Conservation (phyloP, 345 rosid species). For the Adansonia digitata region DNA sequence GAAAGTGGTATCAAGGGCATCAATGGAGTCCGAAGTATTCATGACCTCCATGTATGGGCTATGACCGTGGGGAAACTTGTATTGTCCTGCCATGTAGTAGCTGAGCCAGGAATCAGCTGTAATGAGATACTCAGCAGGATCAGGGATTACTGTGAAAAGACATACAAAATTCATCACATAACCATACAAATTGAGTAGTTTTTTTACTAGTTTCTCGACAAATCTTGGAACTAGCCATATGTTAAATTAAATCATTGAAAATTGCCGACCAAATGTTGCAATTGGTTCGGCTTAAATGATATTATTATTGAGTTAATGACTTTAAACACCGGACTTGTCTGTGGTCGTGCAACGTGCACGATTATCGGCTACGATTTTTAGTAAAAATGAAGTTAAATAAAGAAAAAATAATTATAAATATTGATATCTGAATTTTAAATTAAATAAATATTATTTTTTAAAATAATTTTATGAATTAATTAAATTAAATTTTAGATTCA, state of each 20-base stretch:
- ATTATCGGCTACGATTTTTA: background rate
- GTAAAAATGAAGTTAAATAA: too few species aligned
- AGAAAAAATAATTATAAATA: too few species aligned
- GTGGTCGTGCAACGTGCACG: background rate
- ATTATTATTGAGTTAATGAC: background rate
- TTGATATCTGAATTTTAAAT: too few species aligned
- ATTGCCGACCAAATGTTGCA: background rate
- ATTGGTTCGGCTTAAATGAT: background rate
- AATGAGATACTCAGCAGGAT: slow-evolving; percentile 41
- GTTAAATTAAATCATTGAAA: background rate
- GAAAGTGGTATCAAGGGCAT: slow-evolving; percentile 44
- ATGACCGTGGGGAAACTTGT: slow-evolving; percentile 57
- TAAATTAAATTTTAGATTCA: too few species aligned
- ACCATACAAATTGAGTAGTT: slow-evolving; percentile 63
- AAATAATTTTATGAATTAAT: too few species aligned
- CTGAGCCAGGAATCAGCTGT: slow-evolving; percentile 45
- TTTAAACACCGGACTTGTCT: background rate
- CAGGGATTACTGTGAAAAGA: slow-evolving; percentile 47
- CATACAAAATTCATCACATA: slow-evolving; percentile 53
- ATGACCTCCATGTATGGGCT: slow-evolving; percentile 83
- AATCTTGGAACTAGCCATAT: background rate
- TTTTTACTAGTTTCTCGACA: background rate
- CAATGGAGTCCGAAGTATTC: slow-evolving; percentile 47
- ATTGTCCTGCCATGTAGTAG: slow-evolving; percentile 61
- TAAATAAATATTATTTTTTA: too few species aligned